Conservation (phyloP, 192 early-diverging fungal genomes). For the Lunasporangiospora selenospora region DNA sequence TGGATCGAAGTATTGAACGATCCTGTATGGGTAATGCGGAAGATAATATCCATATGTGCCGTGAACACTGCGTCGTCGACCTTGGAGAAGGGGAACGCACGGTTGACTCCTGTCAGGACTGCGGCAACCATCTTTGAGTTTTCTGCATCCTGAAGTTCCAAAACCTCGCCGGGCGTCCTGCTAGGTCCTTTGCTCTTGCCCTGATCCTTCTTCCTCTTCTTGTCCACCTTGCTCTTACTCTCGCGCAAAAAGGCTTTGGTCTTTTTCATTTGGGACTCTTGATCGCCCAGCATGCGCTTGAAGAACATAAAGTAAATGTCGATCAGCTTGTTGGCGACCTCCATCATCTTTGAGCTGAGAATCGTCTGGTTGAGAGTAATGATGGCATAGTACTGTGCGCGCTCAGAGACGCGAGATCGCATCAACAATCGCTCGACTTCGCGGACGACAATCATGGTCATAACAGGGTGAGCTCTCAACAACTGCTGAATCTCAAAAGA, state of each 20-base stretch:
- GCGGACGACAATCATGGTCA: slow-evolving; percentile 87
- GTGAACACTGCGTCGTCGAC: slow-evolving; percentile 79
- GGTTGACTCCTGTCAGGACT: slow-evolving; percentile 93
- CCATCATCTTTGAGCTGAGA: slow-evolving; percentile 73
- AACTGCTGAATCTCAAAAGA: slow-evolving; percentile 80
- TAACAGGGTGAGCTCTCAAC: slow-evolving; percentile 77
- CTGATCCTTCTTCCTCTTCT: slow-evolving; percentile 55
- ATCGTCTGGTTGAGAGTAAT: slow-evolving; percentile 93
- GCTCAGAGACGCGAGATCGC: slow-evolving; percentile 72
- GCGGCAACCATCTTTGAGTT: slow-evolving; percentile 90
- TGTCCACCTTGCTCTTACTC: slow-evolving; percentile 56
- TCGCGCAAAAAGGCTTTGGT: slow-evolving; percentile 43
- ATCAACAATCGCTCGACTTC: slow-evolving; percentile 90
- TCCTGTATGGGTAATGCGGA: slow-evolving; percentile 87
- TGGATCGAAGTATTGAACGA: slow-evolving; percentile 95
- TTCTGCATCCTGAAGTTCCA: slow-evolving; percentile 62
- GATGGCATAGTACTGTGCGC: slow-evolving; percentile 91
- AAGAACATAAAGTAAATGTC: slow-evolving; percentile 94
- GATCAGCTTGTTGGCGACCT: slow-evolving; percentile 83
- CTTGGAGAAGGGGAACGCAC: slow-evolving; percentile 90
- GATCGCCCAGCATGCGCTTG: slow-evolving; percentile 73
- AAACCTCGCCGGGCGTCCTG: slow-evolving; percentile 36
- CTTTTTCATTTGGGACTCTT: slow-evolving; percentile 46
- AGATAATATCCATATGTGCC: slow-evolving; percentile 86
- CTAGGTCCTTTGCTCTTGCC: slow-evolving; percentile 45